phyloP scores from a whole-genome alignment of 495 filamentous ascomycete species.

The Penicillium fimorum region DNA sequence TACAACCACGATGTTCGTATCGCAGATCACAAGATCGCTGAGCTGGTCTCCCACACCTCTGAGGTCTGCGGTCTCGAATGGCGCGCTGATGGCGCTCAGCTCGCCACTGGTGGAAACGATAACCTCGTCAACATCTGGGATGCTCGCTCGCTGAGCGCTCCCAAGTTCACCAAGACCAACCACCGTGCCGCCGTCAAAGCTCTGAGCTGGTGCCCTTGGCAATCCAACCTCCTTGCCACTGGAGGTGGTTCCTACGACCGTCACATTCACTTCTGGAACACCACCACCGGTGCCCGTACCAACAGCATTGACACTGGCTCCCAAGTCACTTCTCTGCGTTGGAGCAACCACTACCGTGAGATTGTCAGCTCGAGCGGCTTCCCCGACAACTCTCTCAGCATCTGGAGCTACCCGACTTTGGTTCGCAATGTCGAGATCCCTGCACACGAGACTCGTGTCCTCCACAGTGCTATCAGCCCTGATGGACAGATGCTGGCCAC shows the following conservation, averaged over 20 bases:
- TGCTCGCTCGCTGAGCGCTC: slow-evolving; percentile 82
- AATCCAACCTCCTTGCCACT: slow-evolving; percentile 92
- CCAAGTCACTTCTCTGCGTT: slow-evolving; percentile 91
- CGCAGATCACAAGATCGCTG: slow-evolving; percentile 94
- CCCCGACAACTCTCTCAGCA: slow-evolving; percentile 96
- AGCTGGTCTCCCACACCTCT: slow-evolving; percentile 92
- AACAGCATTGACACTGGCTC: slow-evolving; percentile 99
- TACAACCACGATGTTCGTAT: slow-evolving; percentile 99
- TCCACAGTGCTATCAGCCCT: slow-evolving; percentile 92
- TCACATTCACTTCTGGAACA: slow-evolving; percentile 99
- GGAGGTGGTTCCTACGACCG: slow-evolving; percentile 95
- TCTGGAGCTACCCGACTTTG: slow-evolving; percentile 97
- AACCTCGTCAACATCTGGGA: slow-evolving; percentile 99
- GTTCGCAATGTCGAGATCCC: slow-evolving; percentile 98
- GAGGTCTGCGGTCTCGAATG: slow-evolving; percentile 98
- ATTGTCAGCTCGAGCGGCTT: slow-evolving; percentile 96
- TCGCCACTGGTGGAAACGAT: slow-evolving; percentile 96
- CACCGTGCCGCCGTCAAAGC: slow-evolving; percentile 98
- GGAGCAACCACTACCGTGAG: slow-evolving; percentile 96
- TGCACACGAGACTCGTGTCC: slow-evolving; percentile 94
- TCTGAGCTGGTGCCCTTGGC: slow-evolving; percentile 98
- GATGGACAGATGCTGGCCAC: slow-evolving; percentile 98
- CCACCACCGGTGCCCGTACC: slow-evolving; percentile 90
- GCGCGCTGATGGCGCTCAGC: slow-evolving; percentile 91
- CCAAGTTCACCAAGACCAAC: slow-evolving; percentile 99